A percentile compares a stretch with the other conserved stretches of the same genome.
Conservation (phyloP, 768 basidiomycete species). For the Lyophyllum decastes region DNA sequence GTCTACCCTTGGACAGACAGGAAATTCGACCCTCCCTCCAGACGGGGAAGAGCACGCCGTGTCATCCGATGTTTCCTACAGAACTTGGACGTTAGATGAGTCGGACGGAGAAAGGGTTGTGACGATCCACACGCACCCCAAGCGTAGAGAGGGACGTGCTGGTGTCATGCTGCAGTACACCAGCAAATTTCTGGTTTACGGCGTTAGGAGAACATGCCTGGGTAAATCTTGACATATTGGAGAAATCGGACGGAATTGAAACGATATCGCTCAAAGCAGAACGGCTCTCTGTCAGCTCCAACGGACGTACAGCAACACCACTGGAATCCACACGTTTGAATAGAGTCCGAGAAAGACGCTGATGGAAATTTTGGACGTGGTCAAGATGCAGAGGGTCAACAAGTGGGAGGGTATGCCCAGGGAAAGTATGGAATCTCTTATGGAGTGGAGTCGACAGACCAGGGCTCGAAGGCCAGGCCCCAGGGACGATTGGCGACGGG, state of each 20-base stretch:
- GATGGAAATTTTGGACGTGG: constrained; percentile 28
- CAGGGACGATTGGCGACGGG: constrained; percentile 38
- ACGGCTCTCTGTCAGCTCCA: background rate
- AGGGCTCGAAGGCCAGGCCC: constrained; percentile 42
- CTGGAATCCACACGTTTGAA: constrained; percentile 1
- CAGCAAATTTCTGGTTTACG: background rate
- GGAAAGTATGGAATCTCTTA: constrained; percentile 22
- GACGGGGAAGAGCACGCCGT: background rate
- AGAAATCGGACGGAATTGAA: constrained; percentile 16
- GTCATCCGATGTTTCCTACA: constrained; percentile 7
- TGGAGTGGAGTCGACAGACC: constrained; percentile 14
- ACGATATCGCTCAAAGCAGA: constrained; percentile 1
- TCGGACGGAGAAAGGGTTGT: background rate
- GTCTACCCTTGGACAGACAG: background rate
- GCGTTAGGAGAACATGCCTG: constrained; percentile 6
- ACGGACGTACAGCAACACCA: background rate
- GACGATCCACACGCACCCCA: background rate
- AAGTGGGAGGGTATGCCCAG: constrained; percentile 1
- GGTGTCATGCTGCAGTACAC: constrained; percentile 4
- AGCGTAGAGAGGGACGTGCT: constrained; percentile 1
- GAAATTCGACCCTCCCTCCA: background rate
- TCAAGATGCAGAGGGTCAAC: constrained; percentile 23
- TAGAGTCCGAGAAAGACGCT: constrained; percentile 22
- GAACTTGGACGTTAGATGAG: background rate
- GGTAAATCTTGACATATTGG: constrained; percentile 22